Conservation (phyloP, 78 protist genomes). For the Carpediemonas membranifera region DNA sequence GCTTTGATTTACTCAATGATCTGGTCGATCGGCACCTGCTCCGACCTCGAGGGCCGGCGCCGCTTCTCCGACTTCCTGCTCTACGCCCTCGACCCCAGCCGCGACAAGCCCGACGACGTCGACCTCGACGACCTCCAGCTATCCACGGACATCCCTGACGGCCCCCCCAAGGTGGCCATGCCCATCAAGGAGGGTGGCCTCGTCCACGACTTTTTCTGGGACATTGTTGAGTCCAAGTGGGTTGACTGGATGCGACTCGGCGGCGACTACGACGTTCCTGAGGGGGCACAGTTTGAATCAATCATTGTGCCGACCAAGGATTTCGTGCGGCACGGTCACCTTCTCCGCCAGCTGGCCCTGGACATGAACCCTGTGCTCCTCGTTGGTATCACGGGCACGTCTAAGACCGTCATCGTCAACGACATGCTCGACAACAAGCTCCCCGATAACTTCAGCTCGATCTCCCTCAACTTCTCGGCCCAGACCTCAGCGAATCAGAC, state of each 20-base stretch:
- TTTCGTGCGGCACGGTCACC: slow-evolving; percentile 36
- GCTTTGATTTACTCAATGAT: slow-evolving; percentile 29
- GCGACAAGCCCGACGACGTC: too few species aligned
- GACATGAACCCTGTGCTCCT: slow-evolving; percentile 26
- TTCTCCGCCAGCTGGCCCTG: slow-evolving; percentile 20
- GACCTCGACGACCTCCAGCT: background rate
- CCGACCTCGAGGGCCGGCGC: slow-evolving; percentile 16
- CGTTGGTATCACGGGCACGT: slow-evolving; percentile 70
- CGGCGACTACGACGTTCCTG: too few species aligned
- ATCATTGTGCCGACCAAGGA: slow-evolving; percentile 63
- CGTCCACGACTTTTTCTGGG: too few species aligned
- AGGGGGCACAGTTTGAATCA: too few species aligned
- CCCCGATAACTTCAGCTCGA: background rate
- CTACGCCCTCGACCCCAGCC: background rate
- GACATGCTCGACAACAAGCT: slow-evolving; percentile 13
- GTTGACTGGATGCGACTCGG: too few species aligned
- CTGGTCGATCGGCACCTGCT: slow-evolving; percentile 49
- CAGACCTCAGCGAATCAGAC: slow-evolving; percentile 53
- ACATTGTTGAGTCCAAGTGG: too few species aligned
- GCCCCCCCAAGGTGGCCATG: background rate
- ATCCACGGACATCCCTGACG: background rate
- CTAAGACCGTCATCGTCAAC: slow-evolving; percentile 47
- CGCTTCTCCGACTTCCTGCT: slow-evolving; percentile 24
- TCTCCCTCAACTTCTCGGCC: slow-evolving; percentile 55
- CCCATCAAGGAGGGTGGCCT: slow-evolving; percentile 38